Evolutionary conservation across 2,329 filamentous ascomycete genomes (phyloP), one percentile per base, ranked within the genome.

Genomic region (Septoria petroselini): DNA sequence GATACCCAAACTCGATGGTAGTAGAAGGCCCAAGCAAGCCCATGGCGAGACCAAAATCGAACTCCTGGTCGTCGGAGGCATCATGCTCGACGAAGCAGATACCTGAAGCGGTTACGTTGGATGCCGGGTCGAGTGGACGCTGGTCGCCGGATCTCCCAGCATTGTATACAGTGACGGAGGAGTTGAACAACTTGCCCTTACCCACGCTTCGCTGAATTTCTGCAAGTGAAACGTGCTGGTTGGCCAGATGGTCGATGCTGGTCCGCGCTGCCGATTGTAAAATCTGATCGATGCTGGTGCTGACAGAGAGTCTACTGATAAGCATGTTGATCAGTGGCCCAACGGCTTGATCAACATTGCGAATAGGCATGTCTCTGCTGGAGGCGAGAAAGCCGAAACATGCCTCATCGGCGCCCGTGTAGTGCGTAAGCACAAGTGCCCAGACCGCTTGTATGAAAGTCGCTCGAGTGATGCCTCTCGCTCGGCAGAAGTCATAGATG

Each of bases 381-480:
- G 65, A 61, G 1, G 70, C 57, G 1, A 66, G 68, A 37, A 67
- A 68, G n/a, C 65, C 67, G 30, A 67, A 67, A 7, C 66, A 54
- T 2, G 68, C 61, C 50, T 69, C 66, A n/a, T 61, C 48, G 9
- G 52, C 58, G 9, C 59, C 58, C 3, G 61, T 62, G 52, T 68
- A 66, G 5, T 57, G 48, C 2, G 62, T 56, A 5, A 64, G 29
- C 2, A 69, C 53, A 1, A 66, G 27, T 4, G 66, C 62, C 66
- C 67, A 70, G 7, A 67, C 65, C 25, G 58, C 61, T n/a, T 65
- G 61, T 11, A 68, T 62, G 27, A 66, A 27, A 3, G 64, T 65
- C 7, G 46, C 46, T 30, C 30, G 30, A 7, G 49, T 52, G 7
- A 41, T 17, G n/a, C 23, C 39, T 18, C 4, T 15, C 15, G 39